Evolutionary conservation across 495 filamentous ascomycete species (phyloP).

Genomic region (Neurospora tetraspora): DNA sequence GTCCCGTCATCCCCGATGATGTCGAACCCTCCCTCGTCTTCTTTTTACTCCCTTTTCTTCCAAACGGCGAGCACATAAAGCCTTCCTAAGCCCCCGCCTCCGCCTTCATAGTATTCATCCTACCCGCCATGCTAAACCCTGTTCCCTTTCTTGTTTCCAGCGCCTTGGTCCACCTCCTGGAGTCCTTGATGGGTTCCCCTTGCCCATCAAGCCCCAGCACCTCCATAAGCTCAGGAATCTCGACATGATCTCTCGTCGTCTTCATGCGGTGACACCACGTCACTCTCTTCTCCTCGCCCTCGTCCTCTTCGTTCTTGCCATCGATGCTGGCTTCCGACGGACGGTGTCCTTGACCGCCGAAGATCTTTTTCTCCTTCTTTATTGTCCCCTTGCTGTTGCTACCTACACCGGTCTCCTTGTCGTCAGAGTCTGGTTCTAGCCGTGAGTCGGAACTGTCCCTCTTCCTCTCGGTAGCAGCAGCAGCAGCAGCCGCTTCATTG

Average conservation of each 20-base stretch:
- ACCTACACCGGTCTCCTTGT: not conserved
- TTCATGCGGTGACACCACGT: conserved; percentile 81
- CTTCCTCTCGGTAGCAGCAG: not conserved
- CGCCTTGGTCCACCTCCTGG: conserved; percentile 33
- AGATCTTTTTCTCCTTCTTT: not conserved
- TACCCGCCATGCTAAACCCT: conserved; percentile 31
- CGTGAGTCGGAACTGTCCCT: not conserved
- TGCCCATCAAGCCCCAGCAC: conserved; percentile 48
- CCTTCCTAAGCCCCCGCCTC: not conserved
- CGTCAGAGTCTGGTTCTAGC: not conserved
- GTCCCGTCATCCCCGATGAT: not conserved
- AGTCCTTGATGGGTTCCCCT: conserved; percentile 26
- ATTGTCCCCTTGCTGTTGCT: not conserved
- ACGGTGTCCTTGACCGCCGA: not conserved
- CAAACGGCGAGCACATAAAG: not conserved
- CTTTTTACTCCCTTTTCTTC: not conserved
- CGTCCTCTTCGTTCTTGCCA: conserved; percentile 14
- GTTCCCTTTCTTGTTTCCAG: conserved; percentile 35
- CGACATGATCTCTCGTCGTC: conserved; percentile 68
- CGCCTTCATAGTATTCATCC: conserved; percentile 27
- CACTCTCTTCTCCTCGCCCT: conserved; percentile 43
- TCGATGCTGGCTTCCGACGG: conserved; percentile 16
- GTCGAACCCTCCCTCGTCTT: not conserved
- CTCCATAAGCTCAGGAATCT: conserved; percentile 52
- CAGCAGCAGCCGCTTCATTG: not conserved